Base-by-base conservation (phyloP, 306 rosid species). In the Nissolia schottii region DNA sequence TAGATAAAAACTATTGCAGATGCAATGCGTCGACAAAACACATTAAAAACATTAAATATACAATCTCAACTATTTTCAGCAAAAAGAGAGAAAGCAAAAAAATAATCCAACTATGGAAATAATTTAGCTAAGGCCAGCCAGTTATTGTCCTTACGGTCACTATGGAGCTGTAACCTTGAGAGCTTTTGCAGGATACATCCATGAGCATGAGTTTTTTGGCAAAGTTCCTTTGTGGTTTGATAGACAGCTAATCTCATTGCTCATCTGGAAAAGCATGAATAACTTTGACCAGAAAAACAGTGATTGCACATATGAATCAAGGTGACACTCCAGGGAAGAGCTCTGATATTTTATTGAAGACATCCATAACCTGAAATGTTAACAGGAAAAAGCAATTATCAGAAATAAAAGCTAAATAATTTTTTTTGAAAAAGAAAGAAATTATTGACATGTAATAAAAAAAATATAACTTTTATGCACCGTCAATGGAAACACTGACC, bases 261-360 rank as follows among this genome's bases (percentile, higher is more conserved):
- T 69, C 74, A 46, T 69, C 71, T 28, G 45, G 56, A 73, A 62
- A 56, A 49, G 41, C 32, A 16, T 8, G 58, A 43, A 51, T 35
- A 59, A 77, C 12, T 38, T n/a, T 62, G 29, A 54, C 59, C 76
- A 45, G 65, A 24, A 71, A n/a, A 59, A 35, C 61, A 73, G 65
- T 59, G 41, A 31, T 32, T 5, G 29, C 27, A 76, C 32, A 53
- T 24, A 70, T 74, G 57, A 55, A 83, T 91, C 86, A 88, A 51
- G 90, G 96, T 28, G 92, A 70, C 16, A 77, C 92, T 38, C 96
- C 99, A 0, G 99, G 99, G 80, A 95, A 95, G 82, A 95, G 93
- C 78, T 95, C 93, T 1, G 99, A 89, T 84, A 95, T 88, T 76
- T 91, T 95, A 57, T 86, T 89, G 87, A 95, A 91, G 75, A 89